These are phyloP conservation scores for Thermothelomyces thermophilus DNA, from an alignment of 2,329 filamentous ascomycete species.

Conservation along the genomic window DNA sequence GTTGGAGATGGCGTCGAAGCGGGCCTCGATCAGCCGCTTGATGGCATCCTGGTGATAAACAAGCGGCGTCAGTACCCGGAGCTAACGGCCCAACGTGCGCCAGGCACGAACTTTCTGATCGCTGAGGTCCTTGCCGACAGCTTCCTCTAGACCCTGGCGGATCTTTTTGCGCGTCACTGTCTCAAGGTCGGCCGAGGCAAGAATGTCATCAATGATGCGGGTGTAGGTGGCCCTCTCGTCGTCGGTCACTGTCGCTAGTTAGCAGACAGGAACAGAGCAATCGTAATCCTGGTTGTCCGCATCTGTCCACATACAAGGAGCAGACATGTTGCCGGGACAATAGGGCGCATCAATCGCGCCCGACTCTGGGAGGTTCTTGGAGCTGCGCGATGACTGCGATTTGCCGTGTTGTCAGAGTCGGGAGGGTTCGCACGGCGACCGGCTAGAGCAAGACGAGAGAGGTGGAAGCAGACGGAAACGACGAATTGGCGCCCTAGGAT, in stretches of 20 bases:
- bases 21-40: slow-evolving; percentile 64
- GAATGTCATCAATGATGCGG: slow-evolving; percentile 53
- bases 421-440: background rate
- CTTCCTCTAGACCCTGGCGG: slow-evolving; percentile 48
- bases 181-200: slow-evolving; percentile 50
- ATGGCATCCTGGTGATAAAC: slow-evolving; percentile 54
- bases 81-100: background rate
- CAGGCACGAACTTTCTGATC: slow-evolving; percentile 47
- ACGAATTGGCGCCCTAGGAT: background rate
- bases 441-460: background rate
- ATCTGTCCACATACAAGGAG: slow-evolving; percentile 17
- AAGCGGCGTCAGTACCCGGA: background rate
- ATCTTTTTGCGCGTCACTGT: slow-evolving; percentile 61
- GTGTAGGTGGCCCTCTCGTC: slow-evolving; percentile 49
- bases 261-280: slow-evolving; percentile 3
- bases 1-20: slow-evolving; percentile 64
- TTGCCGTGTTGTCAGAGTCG: slow-evolving; percentile 6
- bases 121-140: slow-evolving; percentile 51
- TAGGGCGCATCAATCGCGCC: slow-evolving; percentile 20
- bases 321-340: slow-evolving; percentile 20
- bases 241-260: slow-evolving; percentile 36
- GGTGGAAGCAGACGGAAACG: background rate
- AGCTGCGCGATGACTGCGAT: slow-evolving; percentile 9
- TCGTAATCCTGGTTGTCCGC: background rate
- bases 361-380: background rate